Percentiles rank a stretch among this genome's conserved stretches.
These are phyloP conservation scores for Venturia carpophila DNA, from an alignment of 2,329 filamentous ascomycete genomes.

Conservation along the genomic window DNA sequence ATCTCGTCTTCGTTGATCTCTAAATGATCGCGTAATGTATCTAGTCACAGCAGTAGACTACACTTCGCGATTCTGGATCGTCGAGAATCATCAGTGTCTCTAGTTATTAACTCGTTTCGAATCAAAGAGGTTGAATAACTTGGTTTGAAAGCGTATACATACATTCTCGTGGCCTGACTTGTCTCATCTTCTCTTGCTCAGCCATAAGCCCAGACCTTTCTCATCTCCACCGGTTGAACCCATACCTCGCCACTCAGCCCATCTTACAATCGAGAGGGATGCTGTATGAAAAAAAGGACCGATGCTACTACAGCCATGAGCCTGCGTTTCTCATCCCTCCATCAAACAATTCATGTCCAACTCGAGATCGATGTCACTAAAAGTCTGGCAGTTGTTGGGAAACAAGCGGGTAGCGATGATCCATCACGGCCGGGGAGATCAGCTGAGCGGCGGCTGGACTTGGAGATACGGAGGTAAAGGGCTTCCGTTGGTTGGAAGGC, in stretches of 20 bases:
- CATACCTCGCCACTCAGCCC: neutral
- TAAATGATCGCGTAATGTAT: slow-evolving; percentile 10
- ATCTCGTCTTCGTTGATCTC: neutral
- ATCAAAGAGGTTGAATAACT: neutral
- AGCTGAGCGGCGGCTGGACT: too few relatives aligned
- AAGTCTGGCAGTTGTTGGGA: too few relatives aligned
- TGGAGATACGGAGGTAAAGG: too few relatives aligned
- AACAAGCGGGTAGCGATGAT: too few relatives aligned
- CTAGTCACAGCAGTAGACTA: slow-evolving; percentile 8
- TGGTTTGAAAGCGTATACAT: neutral
- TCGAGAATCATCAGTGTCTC: slow-evolving; percentile 1
- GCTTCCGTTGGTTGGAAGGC: too few relatives aligned
- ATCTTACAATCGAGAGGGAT: neutral
- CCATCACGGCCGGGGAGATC: too few relatives aligned
- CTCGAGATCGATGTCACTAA: too few relatives aligned
- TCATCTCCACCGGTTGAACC: neutral
- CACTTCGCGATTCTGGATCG: slow-evolving; percentile 4
- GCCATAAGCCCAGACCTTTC: neutral
- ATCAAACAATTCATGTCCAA: neutral
- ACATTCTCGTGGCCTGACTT: neutral
- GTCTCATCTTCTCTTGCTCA: neutral
- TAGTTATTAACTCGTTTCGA: neutral
- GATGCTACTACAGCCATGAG: too few relatives aligned
- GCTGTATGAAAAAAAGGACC: neutral
- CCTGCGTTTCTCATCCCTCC: neutral